Base-by-base conservation (phyloP, 805 yeast genomes). In the Candida berthetii region DNA sequence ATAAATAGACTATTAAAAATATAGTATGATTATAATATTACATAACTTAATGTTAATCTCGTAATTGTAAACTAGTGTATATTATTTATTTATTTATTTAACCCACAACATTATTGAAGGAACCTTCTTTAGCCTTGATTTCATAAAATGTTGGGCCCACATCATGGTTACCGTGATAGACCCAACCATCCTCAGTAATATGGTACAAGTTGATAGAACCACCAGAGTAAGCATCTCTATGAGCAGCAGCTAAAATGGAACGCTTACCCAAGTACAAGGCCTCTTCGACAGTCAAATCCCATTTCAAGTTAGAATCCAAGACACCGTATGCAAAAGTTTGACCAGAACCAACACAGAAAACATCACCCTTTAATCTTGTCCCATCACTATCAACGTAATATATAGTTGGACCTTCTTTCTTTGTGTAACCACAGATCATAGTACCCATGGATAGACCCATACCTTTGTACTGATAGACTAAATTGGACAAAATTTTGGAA, bases 401-500 rank as follows among this genome's bases (percentile, higher is more conserved):
- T 41, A 93, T 84, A 20, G 96, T 80, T 38, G 99, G 98, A 15
- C 96, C 96, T 61, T 90, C 97, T 55, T 87, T 85, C 58, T 86
- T 82, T 19, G 98, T 91, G 65, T 84, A 87, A 19, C 99, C 99
- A 72, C 98, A 93, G 52, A 93, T 75, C 99, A 93, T 93, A 3
- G 99, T 93, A 63, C 99, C 99, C 99, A 93, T 93, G 13, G 96
- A 85, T 47, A 93, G 74, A n/a, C 99, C 99, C 79, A 90, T 85
- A 41, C 99, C 99, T 67, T 93, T 93, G 70, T 93, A 93, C 53
- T 80, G 78, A 65, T 90, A 93, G 17, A 90, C 93, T 65, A 91
- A 74, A 60, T 93, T 93, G 42, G 91, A 72, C 56, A 93, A 73
- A 48, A 93, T 90, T 69, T 93, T 93, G 25, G 96, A 86, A 9